phyloP scores from a whole-genome alignment of 805 yeast species.

The Ogataea salicorniae region DNA sequence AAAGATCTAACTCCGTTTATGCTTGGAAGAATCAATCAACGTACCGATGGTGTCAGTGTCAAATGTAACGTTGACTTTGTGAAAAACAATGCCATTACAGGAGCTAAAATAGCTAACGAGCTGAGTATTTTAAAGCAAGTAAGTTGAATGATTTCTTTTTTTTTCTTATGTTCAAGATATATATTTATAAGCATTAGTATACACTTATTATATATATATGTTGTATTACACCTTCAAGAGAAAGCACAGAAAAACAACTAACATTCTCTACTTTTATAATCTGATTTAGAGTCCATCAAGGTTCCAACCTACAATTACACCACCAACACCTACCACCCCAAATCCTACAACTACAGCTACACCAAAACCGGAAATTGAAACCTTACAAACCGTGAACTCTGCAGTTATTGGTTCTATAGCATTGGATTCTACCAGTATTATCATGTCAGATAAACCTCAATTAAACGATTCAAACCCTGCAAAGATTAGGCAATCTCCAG shows the following conservation, averaged over 20 bases:
- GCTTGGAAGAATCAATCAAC: conserved; percentile 55
- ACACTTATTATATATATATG: too few species aligned
- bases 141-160: not conserved
- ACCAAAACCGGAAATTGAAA: not conserved
- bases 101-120: conserved; percentile 59
- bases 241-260: too few species aligned
- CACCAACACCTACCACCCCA: too few species aligned
- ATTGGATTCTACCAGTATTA: conserved; percentile 58
- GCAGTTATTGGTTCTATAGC: conserved; percentile 74
- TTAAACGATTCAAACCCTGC: conserved; percentile 75
- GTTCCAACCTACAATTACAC: too few species aligned
- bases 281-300: too few species aligned
- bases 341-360: not conserved
- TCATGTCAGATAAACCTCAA: conserved; percentile 24
- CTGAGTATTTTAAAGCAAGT: conserved; percentile 34
- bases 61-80: conserved; percentile 71
- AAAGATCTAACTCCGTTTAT: conserved; percentile 78
- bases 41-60: conserved; percentile 68
- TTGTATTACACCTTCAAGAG: not conserved
- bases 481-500: conserved; percentile 47
- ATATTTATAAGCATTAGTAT: not conserved
- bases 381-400: conserved; percentile 19
- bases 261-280: too few species aligned
- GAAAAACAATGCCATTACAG: conserved; percentile 66
- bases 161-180: not conserved